Evolutionary conservation across 208 protist species (phyloP), one percentile per base, ranked within the genome.

Genomic region (Phytomonas francai): DNA sequence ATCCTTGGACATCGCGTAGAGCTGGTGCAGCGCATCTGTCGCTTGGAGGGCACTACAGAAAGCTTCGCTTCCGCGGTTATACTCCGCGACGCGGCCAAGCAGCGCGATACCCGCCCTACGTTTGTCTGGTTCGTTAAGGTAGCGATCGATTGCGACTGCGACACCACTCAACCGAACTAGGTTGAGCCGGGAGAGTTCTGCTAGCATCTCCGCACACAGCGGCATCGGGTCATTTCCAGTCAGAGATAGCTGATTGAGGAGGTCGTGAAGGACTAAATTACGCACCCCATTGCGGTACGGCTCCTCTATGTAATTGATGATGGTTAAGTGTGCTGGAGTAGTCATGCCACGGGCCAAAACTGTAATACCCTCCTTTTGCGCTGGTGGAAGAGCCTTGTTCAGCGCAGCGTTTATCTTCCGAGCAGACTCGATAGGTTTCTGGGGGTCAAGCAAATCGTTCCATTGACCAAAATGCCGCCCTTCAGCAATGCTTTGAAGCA

Each of bases 121-220:
- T 19, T 78, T 87, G 51, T 71, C 68, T 4, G 68, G 61, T 39
- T 80, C 62, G 19, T 56, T 59, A 14, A 95, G 73, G 59, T 90
- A 76, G 32, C 67, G 61, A 28, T 91, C 86, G 5, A 95, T 67
- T 19, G 76, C 74, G 7, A 67, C 74, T 16, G 73, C 80, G 16
- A 91, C 74, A 4, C 85, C 84, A 5, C 67, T 62, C 14, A 84
- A 60, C 5, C 77, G 78, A n/a, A 95, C 84, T 12, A 89, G 75
- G 56, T 82, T 72, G 27, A 85, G 67, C 14, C 59, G 39, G n/a
- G 75, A 63, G 77, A 95, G 81, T 65, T 79, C 76, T 25, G 74
- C 72, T 16, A 95, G 57, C 78, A 82, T 84, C 9, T 82, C 79
- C 0, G 78, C 79, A 54, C 70, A 78, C 6, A 71, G 14, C 36